Conservation (phyloP, 495 filamentous ascomycete species). For the Pyrenopolyporus hunteri region DNA sequence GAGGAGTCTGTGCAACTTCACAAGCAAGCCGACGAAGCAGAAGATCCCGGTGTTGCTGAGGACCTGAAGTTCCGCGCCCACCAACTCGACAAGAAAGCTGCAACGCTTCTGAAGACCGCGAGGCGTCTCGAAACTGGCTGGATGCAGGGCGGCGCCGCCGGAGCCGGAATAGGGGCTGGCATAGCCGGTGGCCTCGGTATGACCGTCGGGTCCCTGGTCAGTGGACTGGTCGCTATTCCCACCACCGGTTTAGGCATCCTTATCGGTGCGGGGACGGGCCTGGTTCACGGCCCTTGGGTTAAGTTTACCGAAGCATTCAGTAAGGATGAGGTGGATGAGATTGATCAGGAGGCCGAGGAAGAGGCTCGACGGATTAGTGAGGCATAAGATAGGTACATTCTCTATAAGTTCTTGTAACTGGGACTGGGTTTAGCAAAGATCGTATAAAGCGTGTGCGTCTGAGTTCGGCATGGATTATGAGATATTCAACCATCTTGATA, state of each 20-base stretch:
- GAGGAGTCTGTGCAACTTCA: conserved; percentile 38
- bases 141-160: conserved; percentile 45
- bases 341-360: conserved; percentile 40
- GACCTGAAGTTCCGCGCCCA: conserved; percentile 34
- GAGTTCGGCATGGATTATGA: too few species aligned
- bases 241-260: conserved; percentile 43
- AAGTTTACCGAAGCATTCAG: conserved; percentile 40
- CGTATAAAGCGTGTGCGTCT: too few species aligned
- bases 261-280: conserved; percentile 43
- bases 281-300: conserved; percentile 49
- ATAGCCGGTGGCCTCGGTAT: conserved; percentile 43
- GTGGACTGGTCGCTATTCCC: conserved; percentile 42
- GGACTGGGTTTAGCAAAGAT: too few species aligned
- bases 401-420: neutral
- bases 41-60: conserved; percentile 35
- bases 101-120: conserved; percentile 41
- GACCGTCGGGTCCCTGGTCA: conserved; percentile 43
- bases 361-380: conserved; percentile 32
- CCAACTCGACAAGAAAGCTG: conserved; percentile 39
- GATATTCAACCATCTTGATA: too few species aligned
- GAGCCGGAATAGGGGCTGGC: conserved; percentile 46
- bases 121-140: conserved; percentile 46
- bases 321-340: conserved; percentile 38
- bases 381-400: neutral
- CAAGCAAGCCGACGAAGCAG: conserved; percentile 33